These are phyloP conservation scores for Colletotrichum sp. DNA, from an alignment of 2,329 filamentous ascomycete genomes.

Conservation along the genomic window DNA sequence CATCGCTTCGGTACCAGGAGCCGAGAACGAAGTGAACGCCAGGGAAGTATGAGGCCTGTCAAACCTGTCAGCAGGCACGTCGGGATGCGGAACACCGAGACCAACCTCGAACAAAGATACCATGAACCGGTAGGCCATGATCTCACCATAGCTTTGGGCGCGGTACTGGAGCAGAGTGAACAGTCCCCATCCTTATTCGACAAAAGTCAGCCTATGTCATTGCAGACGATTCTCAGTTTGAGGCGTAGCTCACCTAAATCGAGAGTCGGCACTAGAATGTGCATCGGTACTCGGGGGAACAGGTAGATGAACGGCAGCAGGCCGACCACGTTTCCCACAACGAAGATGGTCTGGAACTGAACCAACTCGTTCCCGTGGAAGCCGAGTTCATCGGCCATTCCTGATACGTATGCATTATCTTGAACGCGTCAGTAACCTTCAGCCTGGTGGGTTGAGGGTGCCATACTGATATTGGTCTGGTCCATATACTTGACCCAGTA, in stretches of 20 bases:
- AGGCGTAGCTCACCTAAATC: conserved; percentile 38
- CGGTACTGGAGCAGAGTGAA: conserved; percentile 62
- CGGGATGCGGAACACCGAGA: conserved; percentile 42
- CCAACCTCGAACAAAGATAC: conserved; percentile 42
- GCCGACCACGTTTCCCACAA: conserved; percentile 50
- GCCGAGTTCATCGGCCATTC: conserved; percentile 7
- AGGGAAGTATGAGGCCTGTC: conserved; percentile 40
- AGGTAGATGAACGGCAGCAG: conserved; percentile 58
- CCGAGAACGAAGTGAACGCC: conserved; percentile 48
- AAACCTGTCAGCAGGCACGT: conserved; percentile 34
- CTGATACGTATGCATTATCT: conserved; percentile 9
- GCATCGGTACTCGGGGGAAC: conserved; percentile 50
- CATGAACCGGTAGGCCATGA: conserved; percentile 44
- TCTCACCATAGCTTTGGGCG: conserved; percentile 50
- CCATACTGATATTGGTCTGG: conserved; percentile 55
- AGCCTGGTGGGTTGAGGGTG: too few species aligned
- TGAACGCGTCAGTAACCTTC: not conserved
- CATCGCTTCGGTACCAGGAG: conserved; percentile 64
- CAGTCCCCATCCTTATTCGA: conserved; percentile 50
- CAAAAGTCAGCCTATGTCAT: rapidly evolving
- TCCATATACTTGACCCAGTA: conserved; percentile 65
- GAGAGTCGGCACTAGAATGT: conserved; percentile 54
- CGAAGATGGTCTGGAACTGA: conserved; percentile 18
- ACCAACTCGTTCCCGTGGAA: not conserved
- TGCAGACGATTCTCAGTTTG: not conserved